Evolutionary conservation across 768 basidiomycete species (phyloP).

Genomic region (Tricholoma flavovirens): DNA sequence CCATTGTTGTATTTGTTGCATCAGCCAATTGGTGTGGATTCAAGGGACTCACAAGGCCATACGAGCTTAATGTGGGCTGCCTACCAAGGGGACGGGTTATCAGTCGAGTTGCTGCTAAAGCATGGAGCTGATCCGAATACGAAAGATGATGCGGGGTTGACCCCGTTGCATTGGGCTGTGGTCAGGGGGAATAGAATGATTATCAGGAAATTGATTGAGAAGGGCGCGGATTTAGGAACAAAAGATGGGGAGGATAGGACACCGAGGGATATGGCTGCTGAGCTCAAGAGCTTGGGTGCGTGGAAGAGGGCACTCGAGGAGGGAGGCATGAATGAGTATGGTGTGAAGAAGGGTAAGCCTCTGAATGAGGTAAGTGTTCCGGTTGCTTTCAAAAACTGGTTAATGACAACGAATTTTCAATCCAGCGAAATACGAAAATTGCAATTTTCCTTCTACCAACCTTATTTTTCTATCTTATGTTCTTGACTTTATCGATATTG

Average conservation of each 20-base stretch:
- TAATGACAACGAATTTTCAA: background rate
- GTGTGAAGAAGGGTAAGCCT: conserved; percentile 56
- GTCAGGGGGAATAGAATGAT: conserved; percentile 89
- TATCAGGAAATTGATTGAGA: conserved; percentile 80
- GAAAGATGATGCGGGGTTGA: conserved; percentile 76
- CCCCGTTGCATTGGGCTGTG: conserved; percentile 96
- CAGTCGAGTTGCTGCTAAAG: conserved; percentile 83
- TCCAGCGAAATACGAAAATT: conserved; percentile 74
- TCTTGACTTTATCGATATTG: conserved; percentile 73
- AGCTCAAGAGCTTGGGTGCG: conserved; percentile 85
- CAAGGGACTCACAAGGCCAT: conserved; percentile 86
- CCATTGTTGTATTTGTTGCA: conserved; percentile 87
- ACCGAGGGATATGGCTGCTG: conserved; percentile 89
- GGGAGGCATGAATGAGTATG: conserved; percentile 76
- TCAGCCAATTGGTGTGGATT: conserved; percentile 90
- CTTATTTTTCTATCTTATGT: conserved; percentile 76
- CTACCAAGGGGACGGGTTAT: conserved; percentile 96
- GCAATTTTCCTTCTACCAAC: conserved; percentile 76
- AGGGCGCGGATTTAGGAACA: conserved; percentile 74
- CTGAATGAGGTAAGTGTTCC: conserved; percentile 55
- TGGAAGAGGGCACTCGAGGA: conserved; percentile 89
- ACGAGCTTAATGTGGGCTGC: conserved; percentile 98
- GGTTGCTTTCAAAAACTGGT: background rate
- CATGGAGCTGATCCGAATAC: conserved; percentile 79
- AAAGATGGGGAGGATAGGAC: conserved; percentile 85